Evolutionary conservation across 768 basidiomycete species (phyloP).

Genomic region (Tephrocybe rancida): DNA sequence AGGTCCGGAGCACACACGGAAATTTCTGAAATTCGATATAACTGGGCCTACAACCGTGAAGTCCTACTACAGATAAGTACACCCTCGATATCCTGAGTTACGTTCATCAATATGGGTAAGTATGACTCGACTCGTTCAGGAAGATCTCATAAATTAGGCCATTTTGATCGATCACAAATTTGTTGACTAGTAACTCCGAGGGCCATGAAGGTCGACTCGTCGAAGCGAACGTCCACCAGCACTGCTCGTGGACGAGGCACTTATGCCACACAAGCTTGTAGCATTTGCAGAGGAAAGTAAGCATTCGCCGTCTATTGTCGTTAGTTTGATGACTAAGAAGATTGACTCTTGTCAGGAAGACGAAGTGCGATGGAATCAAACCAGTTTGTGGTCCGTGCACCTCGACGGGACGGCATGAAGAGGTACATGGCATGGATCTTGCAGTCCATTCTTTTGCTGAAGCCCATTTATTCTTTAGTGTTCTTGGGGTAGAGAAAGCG

Average conservation of each 20-base stretch:
- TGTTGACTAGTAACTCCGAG: slow-evolving; percentile 7
- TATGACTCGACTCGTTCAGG: too few relatives aligned
- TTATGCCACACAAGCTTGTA: slow-evolving; percentile 40
- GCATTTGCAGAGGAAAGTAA: slow-evolving; percentile 43
- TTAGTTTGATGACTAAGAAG: background rate
- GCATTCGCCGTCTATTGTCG: slow-evolving; percentile 10
- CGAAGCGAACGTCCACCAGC: slow-evolving; percentile 20
- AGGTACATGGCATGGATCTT: slow-evolving; percentile 36
- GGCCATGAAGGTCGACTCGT: slow-evolving; percentile 24
- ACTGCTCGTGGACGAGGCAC: slow-evolving; percentile 35
- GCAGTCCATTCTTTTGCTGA: background rate
- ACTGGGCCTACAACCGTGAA: too few relatives aligned
- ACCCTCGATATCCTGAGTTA: too few relatives aligned
- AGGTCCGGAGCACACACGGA: too few relatives aligned
- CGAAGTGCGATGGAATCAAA: slow-evolving; percentile 47
- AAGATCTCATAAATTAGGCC: background rate
- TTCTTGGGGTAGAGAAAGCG: slow-evolving; percentile 42
- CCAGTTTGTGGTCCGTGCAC: slow-evolving; percentile 46
- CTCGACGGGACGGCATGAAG: slow-evolving; percentile 36
- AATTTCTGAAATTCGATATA: too few relatives aligned
- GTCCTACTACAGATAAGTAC: too few relatives aligned
- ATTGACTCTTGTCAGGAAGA: slow-evolving; percentile 34
- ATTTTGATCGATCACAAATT: slow-evolving; percentile 13
- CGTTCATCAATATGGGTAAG: too few relatives aligned
- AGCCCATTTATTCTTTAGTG: slow-evolving; percentile 30